phyloP scores from a whole-genome alignment of 2,329 filamentous ascomycete species.

The Aspergillus awamori region DNA sequence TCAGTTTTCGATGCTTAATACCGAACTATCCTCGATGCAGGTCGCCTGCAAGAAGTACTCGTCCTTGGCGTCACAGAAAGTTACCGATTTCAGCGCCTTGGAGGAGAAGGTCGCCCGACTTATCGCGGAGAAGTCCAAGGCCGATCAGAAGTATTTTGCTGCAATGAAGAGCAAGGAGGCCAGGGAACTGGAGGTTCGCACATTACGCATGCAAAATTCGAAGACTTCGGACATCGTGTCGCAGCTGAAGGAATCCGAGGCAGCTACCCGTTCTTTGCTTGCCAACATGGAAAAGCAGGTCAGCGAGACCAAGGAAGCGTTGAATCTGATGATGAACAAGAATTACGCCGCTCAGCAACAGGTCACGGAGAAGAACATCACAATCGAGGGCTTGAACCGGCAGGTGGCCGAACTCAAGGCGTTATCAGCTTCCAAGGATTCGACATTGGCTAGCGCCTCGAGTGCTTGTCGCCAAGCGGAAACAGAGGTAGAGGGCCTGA shows the following conservation, averaged over 20 bases:
- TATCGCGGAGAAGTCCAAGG: constrained; percentile 88
- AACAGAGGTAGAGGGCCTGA: constrained; percentile 76
- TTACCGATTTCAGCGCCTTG: constrained; percentile 71
- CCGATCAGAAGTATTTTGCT: constrained; percentile 96
- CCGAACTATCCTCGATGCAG: constrained; percentile 86
- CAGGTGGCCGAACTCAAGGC: constrained; percentile 78
- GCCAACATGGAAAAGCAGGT: constrained; percentile 90
- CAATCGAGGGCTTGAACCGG: constrained; percentile 70
- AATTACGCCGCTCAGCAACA: constrained; percentile 75
- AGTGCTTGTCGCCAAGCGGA: constrained; percentile 63
- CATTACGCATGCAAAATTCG: constrained; percentile 77
- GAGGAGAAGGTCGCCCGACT: constrained; percentile 78
- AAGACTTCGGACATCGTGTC: constrained; percentile 94
- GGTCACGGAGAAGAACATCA: constrained; percentile 68
- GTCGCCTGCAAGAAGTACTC: constrained; percentile 89
- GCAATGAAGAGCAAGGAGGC: constrained; percentile 93
- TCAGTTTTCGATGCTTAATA: constrained; percentile 81
- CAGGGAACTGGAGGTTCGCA: constrained; percentile 76
- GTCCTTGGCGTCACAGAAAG: constrained; percentile 80
- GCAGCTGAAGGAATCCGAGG: constrained; percentile 87
- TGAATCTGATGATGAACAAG: constrained; percentile 70
- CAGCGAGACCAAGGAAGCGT: constrained; percentile 76
- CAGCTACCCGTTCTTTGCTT: constrained; percentile 72
- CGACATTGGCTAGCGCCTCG: constrained; percentile 65
- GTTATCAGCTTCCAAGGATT: constrained; percentile 75